A percentile compares a stretch with the other conserved stretches of the same genome.
phyloP scores from a whole-genome alignment of 176 grass and related monocot species.

The Thalia dealbata region DNA sequence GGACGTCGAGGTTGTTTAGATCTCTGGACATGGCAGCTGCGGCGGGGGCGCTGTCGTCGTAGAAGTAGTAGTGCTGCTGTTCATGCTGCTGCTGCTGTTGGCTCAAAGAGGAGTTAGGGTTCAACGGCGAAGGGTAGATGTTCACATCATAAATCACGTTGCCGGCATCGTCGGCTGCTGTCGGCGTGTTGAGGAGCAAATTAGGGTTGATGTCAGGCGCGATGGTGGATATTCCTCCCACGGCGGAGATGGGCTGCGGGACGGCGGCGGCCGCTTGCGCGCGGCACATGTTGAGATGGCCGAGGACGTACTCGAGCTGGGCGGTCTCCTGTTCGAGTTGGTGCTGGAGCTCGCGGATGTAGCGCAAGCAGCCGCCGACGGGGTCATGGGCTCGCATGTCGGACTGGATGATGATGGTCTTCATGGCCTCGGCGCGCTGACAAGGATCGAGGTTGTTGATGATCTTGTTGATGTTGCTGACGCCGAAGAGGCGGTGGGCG shows the following conservation, averaged over 20 bases:
- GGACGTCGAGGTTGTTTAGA: neutral
- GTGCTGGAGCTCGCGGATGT: neutral
- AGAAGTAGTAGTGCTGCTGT: slow-evolving; percentile 3
- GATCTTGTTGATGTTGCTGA: slow-evolving; percentile 41
- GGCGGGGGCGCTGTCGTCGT: neutral
- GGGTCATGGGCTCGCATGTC: slow-evolving; percentile 34
- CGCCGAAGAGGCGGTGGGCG: slow-evolving; percentile 51
- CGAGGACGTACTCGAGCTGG: neutral
- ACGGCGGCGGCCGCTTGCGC: neutral
- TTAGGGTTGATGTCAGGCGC: neutral
- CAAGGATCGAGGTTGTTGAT: slow-evolving; percentile 11
- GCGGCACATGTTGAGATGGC: slow-evolving; percentile 21
- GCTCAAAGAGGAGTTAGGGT: neutral
- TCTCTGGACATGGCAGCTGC: neutral
- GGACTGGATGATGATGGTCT: slow-evolving; percentile 35
- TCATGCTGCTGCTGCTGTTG: neutral
- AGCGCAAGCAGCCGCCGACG: slow-evolving; percentile 23
- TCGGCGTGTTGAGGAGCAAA: neutral
- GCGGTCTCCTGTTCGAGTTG: neutral
- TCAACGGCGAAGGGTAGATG: neutral
- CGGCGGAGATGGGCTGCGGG: neutral
- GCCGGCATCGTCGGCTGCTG: neutral
- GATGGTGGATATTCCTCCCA: neutral
- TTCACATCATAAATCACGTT: neutral
- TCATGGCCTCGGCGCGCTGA: slow-evolving; percentile 32